These are phyloP conservation scores for Cetraspora pellucida DNA, from an alignment of 192 early-diverging fungal genomes.

Conservation along the genomic window DNA sequence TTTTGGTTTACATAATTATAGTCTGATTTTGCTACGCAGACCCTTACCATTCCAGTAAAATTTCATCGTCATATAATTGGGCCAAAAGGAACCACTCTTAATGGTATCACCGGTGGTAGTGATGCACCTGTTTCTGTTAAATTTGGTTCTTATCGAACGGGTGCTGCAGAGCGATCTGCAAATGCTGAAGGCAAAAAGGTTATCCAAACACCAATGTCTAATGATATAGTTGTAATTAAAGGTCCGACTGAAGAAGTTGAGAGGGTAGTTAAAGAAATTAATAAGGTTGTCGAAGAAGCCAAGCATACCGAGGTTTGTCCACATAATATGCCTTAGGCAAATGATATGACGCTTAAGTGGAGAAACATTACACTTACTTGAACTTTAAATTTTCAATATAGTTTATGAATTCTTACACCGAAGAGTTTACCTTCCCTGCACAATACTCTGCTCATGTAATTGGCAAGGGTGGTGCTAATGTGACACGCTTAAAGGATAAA, in stretches of 20 bases:
- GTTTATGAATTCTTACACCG: slow-evolving; percentile 68
- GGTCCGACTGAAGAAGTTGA: slow-evolving; percentile 81
- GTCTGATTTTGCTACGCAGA: slow-evolving; percentile 65
- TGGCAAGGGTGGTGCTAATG: slow-evolving; percentile 85
- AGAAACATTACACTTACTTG: neutral
- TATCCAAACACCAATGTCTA: slow-evolving; percentile 45
- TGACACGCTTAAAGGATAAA: slow-evolving; percentile 78
- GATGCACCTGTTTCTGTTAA: slow-evolving; percentile 70
- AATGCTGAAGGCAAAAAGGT: slow-evolving; percentile 52
- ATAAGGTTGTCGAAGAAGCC: slow-evolving; percentile 65
- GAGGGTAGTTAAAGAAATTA: slow-evolving; percentile 68
- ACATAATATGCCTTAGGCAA: neutral
- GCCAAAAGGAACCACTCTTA: slow-evolving; percentile 70
- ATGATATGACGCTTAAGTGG: neutral
- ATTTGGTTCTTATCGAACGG: slow-evolving; percentile 58
- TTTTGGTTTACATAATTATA: neutral
- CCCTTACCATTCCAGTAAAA: slow-evolving; percentile 65
- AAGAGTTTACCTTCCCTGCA: slow-evolving; percentile 74
- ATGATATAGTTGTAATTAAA: slow-evolving; percentile 76
- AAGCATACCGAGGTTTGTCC: slow-evolving; percentile 60
- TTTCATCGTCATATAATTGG: slow-evolving; percentile 84
- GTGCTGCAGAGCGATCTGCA: slow-evolving; percentile 46
- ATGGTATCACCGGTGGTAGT: slow-evolving; percentile 65
- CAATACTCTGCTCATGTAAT: slow-evolving; percentile 74
- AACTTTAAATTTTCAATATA: slow-evolving; percentile 15